phyloP scores from a whole-genome alignment of 768 basidiomycete species.

The Pleurotus tuber-regium region DNA sequence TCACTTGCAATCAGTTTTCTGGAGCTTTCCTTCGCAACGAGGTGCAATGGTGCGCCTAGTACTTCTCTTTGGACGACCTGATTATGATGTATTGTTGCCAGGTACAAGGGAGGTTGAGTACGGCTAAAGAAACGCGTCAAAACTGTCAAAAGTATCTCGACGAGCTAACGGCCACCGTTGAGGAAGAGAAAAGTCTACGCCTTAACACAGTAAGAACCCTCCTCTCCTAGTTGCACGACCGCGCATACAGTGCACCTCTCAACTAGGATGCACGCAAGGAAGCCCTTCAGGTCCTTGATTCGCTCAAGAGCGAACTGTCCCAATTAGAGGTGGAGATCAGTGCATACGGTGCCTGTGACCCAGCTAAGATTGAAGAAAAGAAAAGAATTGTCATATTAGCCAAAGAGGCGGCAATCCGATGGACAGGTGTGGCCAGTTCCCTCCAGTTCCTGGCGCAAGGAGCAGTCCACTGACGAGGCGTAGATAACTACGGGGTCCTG shows the following conservation, averaged over 20 bases:
- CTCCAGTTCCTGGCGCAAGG: not conserved
- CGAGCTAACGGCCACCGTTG: constrained; percentile 47
- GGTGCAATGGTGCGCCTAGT: constrained; percentile 66
- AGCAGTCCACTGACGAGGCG: not conserved
- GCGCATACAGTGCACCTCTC: not conserved
- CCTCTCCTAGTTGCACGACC: not conserved
- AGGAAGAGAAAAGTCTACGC: constrained; percentile 50
- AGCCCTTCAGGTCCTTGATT: constrained; percentile 47
- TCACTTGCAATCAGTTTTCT: constrained; percentile 62
- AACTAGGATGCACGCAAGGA: constrained; percentile 55
- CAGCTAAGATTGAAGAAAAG: constrained; percentile 75
- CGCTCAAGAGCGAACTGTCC: constrained; percentile 45
- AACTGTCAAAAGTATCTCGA: constrained; percentile 42
- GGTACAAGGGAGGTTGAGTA: constrained; percentile 57
- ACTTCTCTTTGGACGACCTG: too few species aligned
- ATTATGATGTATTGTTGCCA: too few species aligned
- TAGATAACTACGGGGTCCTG: constrained; percentile 72
- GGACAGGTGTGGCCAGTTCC: constrained; percentile 71
- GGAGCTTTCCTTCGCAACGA: constrained; percentile 91
- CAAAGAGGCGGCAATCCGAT: constrained; percentile 79
- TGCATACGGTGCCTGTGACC: constrained; percentile 84
- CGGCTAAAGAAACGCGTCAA: constrained; percentile 44
- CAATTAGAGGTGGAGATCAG: constrained; percentile 65
- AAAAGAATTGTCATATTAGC: constrained; percentile 70
- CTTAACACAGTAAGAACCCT: constrained; percentile 49